A percentile compares a stretch with the other conserved stretches of the same genome.
Evolutionary conservation across 441 rosid species (phyloP).

Genomic region (Rhodomyrtus psidioides): DNA sequence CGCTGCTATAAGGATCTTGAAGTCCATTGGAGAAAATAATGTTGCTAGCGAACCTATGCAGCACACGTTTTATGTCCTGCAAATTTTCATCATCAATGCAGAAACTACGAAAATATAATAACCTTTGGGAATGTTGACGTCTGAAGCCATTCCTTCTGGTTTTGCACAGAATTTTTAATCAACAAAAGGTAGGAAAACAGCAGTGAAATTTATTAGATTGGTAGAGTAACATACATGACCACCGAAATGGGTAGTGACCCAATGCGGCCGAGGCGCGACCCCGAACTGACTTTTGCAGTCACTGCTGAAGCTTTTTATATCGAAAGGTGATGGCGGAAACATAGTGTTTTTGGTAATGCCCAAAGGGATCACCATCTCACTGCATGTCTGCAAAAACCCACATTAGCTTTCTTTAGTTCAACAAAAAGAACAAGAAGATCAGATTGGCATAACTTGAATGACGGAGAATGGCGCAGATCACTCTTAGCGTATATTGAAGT

Average conservation of each 20-base stretch:
- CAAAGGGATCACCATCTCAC: constrained; percentile 13
- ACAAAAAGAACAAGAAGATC: neutral
- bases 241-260: constrained; percentile 45
- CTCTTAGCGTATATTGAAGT: neutral
- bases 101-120: neutral
- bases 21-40: constrained; percentile 33
- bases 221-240: constrained; percentile 49
- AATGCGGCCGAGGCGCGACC: constrained; percentile 13
- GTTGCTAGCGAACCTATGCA: constrained; percentile 22
- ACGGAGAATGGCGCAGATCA: neutral
- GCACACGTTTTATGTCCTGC: constrained; percentile 14
- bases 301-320: constrained; percentile 1
- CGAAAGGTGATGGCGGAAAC: constrained; percentile 6
- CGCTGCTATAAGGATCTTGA: constrained; percentile 22
- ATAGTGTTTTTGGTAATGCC: constrained; percentile 8
- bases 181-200: neutral
- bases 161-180: neutral
- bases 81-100: neutral
- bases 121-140: neutral
- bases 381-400: constrained; percentile 9
- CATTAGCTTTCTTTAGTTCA: neutral
- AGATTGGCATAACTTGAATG: neutral
- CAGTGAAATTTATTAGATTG: too few species aligned
- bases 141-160: neutral
- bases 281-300: constrained; percentile 2